Evolutionary conservation across 1,139 yeast species (phyloP).

Genomic region (Scheffersomyces stambukii): DNA sequence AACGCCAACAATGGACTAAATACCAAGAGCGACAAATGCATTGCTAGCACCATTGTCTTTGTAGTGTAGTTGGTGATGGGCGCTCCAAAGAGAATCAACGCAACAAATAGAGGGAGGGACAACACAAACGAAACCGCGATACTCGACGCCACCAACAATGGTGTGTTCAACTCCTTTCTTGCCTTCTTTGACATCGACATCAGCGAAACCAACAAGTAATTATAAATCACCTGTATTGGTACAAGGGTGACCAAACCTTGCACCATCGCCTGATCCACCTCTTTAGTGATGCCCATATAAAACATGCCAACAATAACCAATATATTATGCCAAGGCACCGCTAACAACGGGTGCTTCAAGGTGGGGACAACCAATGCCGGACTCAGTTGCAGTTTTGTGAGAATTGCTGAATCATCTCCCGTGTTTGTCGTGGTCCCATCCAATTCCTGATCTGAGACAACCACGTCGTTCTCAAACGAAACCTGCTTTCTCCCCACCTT

Average conservation of each 20-base stretch:
- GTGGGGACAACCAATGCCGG: conserved; percentile 10
- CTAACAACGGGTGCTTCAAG: conserved; percentile 21
- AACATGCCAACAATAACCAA: conserved; percentile 37
- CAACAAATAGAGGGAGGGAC: conserved; percentile 48
- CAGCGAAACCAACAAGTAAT: conserved; percentile 19
- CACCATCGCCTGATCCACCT: conserved; percentile 23
- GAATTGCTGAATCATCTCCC: neutral
- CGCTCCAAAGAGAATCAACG: conserved; percentile 77
- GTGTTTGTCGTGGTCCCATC: neutral
- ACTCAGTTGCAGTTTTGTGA: neutral
- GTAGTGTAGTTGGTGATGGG: conserved; percentile 56
- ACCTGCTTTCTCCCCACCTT: conserved; percentile 7
- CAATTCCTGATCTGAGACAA: neutral
- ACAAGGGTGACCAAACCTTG: conserved; percentile 24
- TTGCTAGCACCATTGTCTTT: conserved; percentile 63
- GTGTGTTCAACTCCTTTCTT: conserved; percentile 22
- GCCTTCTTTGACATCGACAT: conserved; percentile 17
- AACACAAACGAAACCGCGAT: conserved; percentile 40
- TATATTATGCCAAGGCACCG: conserved; percentile 50
- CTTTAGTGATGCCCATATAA: conserved; percentile 29
- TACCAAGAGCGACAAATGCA: conserved; percentile 60
- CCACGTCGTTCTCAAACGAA: conserved; percentile 5
- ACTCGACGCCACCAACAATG: conserved; percentile 33
- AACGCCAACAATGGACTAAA: conserved; percentile 62
- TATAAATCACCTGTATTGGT: conserved; percentile 26